Evolutionary conservation across 2,329 filamentous ascomycete species (phyloP).

Genomic region (Fusarium equiseti): DNA sequence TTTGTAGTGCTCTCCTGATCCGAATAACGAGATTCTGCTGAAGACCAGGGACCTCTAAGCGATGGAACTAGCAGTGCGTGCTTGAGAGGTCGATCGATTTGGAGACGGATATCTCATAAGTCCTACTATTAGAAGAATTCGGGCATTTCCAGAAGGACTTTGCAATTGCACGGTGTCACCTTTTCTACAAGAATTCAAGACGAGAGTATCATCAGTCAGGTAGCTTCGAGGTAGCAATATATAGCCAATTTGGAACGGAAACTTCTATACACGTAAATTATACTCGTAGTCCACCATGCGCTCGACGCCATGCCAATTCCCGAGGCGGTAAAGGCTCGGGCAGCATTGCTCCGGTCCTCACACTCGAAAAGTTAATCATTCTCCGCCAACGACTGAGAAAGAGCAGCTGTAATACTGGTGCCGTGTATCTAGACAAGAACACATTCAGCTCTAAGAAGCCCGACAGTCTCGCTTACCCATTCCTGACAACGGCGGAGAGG

Average conservation of each 20-base stretch:
- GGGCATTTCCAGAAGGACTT: neutral
- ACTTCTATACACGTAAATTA: neutral
- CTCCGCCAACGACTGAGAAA: neutral
- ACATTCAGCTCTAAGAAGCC: neutral
- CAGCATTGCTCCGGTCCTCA: neutral
- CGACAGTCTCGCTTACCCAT: neutral
- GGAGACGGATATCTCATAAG: neutral
- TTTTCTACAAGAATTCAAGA: no score
- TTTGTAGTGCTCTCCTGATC: slow-evolving; percentile 11
- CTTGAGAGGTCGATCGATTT: neutral
- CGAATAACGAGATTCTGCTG: slow-evolving; percentile 5
- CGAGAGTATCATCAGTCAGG: fast-evolving
- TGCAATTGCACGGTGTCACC: fast-evolving
- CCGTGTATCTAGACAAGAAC: neutral
- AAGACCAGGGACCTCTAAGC: neutral
- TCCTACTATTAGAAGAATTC: neutral
- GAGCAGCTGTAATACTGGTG: neutral
- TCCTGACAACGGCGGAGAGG: neutral
- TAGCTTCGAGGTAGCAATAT: neutral
- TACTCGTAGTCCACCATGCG: neutral
- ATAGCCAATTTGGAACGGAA: neutral
- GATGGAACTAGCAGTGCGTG: fast-evolving
- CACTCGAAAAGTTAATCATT: no score
- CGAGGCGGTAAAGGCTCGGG: fast-evolving
- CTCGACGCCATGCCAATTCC: neutral